Percentiles rank a stretch among this genome's conserved stretches.
These are phyloP conservation scores for Thuidium tamariscinum DNA, from an alignment of 225 moss, liverwort and hornwort species.

Conservation along the genomic window DNA sequence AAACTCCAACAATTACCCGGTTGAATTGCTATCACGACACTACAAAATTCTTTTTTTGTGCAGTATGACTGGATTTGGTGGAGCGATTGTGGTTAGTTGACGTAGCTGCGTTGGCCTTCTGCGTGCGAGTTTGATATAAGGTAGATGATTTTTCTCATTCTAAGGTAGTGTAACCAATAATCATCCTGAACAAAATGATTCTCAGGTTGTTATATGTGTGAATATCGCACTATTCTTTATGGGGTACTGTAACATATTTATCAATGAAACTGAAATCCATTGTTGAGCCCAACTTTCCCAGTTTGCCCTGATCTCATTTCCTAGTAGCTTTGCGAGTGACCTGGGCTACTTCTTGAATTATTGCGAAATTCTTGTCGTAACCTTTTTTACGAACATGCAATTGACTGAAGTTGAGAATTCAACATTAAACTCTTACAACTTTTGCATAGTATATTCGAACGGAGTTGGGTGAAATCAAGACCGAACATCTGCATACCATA, in stretches of 20 bases:
- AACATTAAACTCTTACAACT: background rate
- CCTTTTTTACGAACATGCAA: background rate
- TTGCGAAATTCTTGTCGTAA: background rate
- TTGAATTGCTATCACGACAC: background rate
- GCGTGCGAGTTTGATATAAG: background rate
- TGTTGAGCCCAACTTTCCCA: background rate
- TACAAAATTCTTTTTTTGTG: background rate
- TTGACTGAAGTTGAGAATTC: background rate
- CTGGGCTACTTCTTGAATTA: background rate
- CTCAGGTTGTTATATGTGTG: background rate
- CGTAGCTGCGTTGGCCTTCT: background rate
- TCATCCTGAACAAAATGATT: background rate
- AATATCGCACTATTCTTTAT: background rate
- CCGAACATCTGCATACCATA: background rate
- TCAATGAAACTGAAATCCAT: background rate
- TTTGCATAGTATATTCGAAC: background rate
- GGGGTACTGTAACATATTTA: background rate
- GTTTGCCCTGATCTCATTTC: background rate
- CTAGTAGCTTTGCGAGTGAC: background rate
- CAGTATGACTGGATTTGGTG: background rate
- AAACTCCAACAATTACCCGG: constrained; percentile 13
- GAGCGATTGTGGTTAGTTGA: background rate
- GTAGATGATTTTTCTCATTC: background rate
- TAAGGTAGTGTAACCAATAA: background rate
- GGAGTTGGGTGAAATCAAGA: background rate